Conservation (phyloP, 192 early-diverging fungal genomes). For the Jimgerdemannia lactiflua region DNA sequence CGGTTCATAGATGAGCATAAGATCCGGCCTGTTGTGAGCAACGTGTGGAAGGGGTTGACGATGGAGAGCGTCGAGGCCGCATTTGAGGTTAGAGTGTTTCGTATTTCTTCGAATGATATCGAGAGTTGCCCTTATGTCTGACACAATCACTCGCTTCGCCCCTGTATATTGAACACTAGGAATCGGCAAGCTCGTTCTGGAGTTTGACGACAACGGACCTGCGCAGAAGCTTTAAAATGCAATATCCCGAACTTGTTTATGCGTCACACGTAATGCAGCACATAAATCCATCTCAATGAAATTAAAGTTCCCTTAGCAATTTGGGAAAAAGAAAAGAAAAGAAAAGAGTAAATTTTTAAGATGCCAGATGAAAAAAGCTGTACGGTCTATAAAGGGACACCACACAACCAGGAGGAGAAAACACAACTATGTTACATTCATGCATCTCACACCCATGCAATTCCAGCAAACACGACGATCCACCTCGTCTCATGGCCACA, state of each 20-base stretch:
- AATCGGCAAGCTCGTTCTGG: constrained; percentile 34
- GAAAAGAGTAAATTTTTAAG: too few relatives aligned
- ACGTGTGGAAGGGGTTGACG: constrained; percentile 50
- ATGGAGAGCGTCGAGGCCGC: constrained; percentile 17
- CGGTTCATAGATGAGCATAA: constrained; percentile 54
- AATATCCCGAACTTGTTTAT: not conserved
- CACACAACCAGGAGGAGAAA: too few relatives aligned
- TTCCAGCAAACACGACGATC: not conserved
- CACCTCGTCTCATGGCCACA: constrained; percentile 2
- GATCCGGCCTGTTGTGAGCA: constrained; percentile 56
- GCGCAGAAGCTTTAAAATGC: not conserved
- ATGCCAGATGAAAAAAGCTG: too few relatives aligned
- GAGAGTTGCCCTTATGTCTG: too few relatives aligned
- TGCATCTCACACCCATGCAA: too few relatives aligned
- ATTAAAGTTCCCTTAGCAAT: too few relatives aligned
- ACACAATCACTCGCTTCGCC: too few relatives aligned
- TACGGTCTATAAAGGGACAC: too few relatives aligned
- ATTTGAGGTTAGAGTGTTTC: constrained; percentile 2
- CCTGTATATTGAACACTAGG: constrained; percentile 17
- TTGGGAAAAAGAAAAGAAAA: too few relatives aligned
- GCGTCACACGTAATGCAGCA: too few relatives aligned
- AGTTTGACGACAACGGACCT: constrained; percentile 8
- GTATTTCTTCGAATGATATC: not conserved
- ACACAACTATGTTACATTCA: not conserved
- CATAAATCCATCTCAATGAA: not conserved